These are phyloP conservation scores for Lycium barbarum DNA, from an alignment of 257 asterid genomes.

Conservation along the genomic window DNA sequence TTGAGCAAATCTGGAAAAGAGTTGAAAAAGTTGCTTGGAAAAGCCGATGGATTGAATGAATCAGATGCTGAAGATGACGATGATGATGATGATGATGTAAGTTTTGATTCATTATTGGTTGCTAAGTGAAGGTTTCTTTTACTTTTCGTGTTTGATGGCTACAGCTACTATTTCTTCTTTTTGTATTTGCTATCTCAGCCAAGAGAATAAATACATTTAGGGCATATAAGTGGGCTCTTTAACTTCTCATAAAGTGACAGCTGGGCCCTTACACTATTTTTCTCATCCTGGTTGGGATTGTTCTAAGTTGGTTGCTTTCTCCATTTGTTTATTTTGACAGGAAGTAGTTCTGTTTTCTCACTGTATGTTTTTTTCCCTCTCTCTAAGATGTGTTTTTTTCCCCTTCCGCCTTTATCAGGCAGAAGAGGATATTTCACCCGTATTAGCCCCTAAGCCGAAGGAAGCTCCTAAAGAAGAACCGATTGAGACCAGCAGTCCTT, in stretches of 20 bases:
- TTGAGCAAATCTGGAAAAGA: constrained; percentile 98
- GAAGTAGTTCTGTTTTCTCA: neutral
- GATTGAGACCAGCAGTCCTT: constrained; percentile 65
- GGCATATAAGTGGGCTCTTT: neutral
- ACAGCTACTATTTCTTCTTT: neutral
- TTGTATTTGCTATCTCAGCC: neutral
- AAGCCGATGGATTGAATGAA: constrained; percentile 83
- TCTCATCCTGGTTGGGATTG: constrained; percentile 1
- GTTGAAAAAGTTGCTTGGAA: constrained; percentile 91
- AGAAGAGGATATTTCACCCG: constrained; percentile 47
- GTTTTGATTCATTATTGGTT: constrained; percentile 33
- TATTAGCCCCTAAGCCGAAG: constrained; percentile 77
- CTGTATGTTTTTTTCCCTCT: neutral
- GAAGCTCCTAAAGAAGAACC: constrained; percentile 88
- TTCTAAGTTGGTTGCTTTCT: neutral
- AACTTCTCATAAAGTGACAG: neutral
- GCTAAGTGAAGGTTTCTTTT: neutral
- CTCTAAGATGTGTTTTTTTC: neutral
- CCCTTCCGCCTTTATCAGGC: constrained; percentile 26
- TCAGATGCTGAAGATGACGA: constrained; percentile 89
- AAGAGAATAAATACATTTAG: constrained; percentile 3
- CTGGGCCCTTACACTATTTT: neutral
- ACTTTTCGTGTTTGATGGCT: neutral
- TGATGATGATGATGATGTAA: constrained; percentile 83
- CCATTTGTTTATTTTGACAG: neutral